These are phyloP conservation scores for Candida tibetensis DNA, from an alignment of 805 yeast genomes.

Conservation along the genomic window DNA sequence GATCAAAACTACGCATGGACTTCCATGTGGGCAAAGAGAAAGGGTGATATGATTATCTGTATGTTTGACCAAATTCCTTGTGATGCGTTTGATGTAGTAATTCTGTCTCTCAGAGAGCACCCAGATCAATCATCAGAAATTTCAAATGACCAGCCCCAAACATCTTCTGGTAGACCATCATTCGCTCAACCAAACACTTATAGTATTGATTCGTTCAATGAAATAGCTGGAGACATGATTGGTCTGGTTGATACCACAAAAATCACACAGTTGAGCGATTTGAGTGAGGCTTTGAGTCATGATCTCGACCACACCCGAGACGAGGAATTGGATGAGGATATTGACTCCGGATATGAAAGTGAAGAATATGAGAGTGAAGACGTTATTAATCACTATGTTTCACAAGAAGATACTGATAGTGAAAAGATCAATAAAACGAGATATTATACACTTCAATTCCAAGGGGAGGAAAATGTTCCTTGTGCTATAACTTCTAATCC, in stretches of 20 bases:
- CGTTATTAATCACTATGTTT: slow-evolving; percentile 12
- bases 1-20: slow-evolving; percentile 70
- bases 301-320: slow-evolving; percentile 15
- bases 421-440: slow-evolving; percentile 51
- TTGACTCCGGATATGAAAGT: not conserved
- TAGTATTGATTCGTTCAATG: slow-evolving; percentile 24
- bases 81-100: slow-evolving; percentile 29
- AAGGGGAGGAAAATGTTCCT: slow-evolving; percentile 51
- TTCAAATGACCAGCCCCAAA: slow-evolving; percentile 1
- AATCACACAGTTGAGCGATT: slow-evolving; percentile 14
- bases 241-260: slow-evolving; percentile 14
- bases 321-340: slow-evolving; percentile 2
- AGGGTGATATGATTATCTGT: slow-evolving; percentile 68
- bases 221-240: slow-evolving; percentile 36
- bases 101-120: slow-evolving; percentile 12
- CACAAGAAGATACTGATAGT: slow-evolving; percentile 25
- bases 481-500: slow-evolving; percentile 71
- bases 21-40: slow-evolving; percentile 84
- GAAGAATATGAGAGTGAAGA: slow-evolving; percentile 13
- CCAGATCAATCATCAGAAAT: slow-evolving; percentile 1
- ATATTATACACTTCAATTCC: slow-evolving; percentile 56
- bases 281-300: slow-evolving; percentile 27
- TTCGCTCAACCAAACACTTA: slow-evolving; percentile 10
- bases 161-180: not conserved
- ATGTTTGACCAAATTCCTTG: slow-evolving; percentile 81